These are phyloP conservation scores for Boletus rubroflammeus DNA, from an alignment of 768 basidiomycete genomes.

Conservation along the genomic window DNA sequence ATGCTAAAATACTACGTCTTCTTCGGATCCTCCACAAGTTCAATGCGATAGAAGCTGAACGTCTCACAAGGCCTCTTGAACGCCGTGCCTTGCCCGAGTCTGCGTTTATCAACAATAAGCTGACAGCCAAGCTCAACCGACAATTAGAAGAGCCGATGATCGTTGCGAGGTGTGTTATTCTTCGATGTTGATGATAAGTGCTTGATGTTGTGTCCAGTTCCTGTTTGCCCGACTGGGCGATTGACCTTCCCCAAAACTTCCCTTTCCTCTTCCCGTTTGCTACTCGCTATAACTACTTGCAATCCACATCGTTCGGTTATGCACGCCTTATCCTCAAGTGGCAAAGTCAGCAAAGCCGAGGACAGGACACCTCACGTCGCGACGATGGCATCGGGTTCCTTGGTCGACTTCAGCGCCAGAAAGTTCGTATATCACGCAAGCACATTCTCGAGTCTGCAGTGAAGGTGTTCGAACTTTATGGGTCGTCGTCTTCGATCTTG, in stretches of 20 bases:
- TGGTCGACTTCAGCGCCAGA: slow-evolving; percentile 89
- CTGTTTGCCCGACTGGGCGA: slow-evolving; percentile 95
- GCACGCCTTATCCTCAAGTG: slow-evolving; percentile 92
- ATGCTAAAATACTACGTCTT: slow-evolving; percentile 87
- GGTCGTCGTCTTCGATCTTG: slow-evolving; percentile 87
- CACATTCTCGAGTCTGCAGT: slow-evolving; percentile 94
- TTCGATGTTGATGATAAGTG: not conserved
- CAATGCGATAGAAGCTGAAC: slow-evolving; percentile 69
- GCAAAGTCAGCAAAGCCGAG: slow-evolving; percentile 83
- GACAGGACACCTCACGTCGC: slow-evolving; percentile 73
- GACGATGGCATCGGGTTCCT: slow-evolving; percentile 92
- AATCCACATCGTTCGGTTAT: slow-evolving; percentile 97
- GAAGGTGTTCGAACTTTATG: slow-evolving; percentile 96
- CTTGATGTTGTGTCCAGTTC: slow-evolving; percentile 48
- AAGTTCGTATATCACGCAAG: slow-evolving; percentile 93
- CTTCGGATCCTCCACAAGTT: slow-evolving; percentile 84
- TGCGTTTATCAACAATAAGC: slow-evolving; percentile 94
- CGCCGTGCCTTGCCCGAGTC: slow-evolving; percentile 68
- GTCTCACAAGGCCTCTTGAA: slow-evolving; percentile 44
- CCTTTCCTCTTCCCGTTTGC: slow-evolving; percentile 99
- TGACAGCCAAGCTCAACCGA: slow-evolving; percentile 95
- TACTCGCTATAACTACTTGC: slow-evolving; percentile 94
- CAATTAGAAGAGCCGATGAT: slow-evolving; percentile 99
- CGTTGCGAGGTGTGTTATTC: slow-evolving; percentile 74
- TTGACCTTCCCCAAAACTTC: slow-evolving; percentile 94